Conservation (phyloP, 2,329 filamentous ascomycete genomes). For the Cadophora sp. region DNA sequence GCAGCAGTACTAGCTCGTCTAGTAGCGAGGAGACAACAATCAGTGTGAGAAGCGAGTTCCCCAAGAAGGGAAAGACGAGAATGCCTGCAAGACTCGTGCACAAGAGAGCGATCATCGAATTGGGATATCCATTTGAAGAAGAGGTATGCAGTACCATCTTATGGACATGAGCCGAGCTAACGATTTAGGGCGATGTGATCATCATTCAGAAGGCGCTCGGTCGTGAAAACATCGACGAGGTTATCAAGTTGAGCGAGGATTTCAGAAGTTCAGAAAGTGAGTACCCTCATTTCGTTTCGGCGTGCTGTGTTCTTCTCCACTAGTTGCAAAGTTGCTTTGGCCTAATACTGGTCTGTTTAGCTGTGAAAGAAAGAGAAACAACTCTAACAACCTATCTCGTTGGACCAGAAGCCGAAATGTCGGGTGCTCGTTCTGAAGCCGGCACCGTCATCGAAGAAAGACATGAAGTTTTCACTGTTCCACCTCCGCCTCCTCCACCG, state of each 20-base stretch:
- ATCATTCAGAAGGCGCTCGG: conserved; percentile 85
- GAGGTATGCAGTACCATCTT: conserved; percentile 63
- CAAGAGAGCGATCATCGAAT: conserved; percentile 79
- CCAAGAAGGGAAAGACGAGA: conserved; percentile 87
- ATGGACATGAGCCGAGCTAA: conserved; percentile 44
- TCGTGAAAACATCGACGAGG: conserved; percentile 89
- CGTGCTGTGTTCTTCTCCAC: conserved; percentile 8
- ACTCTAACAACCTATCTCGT: conserved; percentile 40
- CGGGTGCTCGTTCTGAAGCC: conserved; percentile 54
- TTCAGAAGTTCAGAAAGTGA: conserved; percentile 64
- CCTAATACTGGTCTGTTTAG: conserved; percentile 29
- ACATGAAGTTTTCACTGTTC: conserved; percentile 50
- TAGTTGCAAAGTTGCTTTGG: conserved; percentile 12
- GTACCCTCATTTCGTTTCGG: conserved; percentile 34
- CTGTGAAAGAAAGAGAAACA: conserved; percentile 26
- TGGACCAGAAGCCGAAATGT: conserved; percentile 40
- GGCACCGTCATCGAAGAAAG: conserved; percentile 58
- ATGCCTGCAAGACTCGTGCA: conserved; percentile 84
- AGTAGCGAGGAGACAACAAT: conserved; percentile 53
- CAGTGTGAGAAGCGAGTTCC: conserved; percentile 67
- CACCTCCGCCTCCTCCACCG: conserved; percentile 31
- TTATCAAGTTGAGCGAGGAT: conserved; percentile 82
- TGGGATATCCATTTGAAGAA: conserved; percentile 86
- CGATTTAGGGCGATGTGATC: conserved; percentile 73
- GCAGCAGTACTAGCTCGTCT: conserved; percentile 54